These are phyloP conservation scores for Myriosclerotinia curreyana DNA, from an alignment of 2,329 filamentous ascomycete species.

Conservation along the genomic window DNA sequence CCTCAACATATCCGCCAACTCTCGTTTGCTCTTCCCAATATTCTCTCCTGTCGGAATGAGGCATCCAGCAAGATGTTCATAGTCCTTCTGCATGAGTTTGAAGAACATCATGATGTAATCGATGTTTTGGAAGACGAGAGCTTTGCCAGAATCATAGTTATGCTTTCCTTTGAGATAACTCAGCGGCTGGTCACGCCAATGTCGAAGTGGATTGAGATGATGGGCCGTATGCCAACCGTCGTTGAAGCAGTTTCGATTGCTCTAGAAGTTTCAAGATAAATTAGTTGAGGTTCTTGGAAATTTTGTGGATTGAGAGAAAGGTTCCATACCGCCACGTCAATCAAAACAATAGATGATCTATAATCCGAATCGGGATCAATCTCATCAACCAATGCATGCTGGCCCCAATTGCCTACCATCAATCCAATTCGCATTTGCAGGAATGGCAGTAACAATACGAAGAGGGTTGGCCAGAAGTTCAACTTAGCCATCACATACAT, in stretches of 20 bases:
- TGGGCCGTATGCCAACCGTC: slow-evolving; percentile 81
- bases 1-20: slow-evolving; percentile 60
- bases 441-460: slow-evolving; percentile 65
- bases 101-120: slow-evolving; percentile 77
- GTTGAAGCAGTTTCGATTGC: slow-evolving; percentile 79
- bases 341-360: slow-evolving; percentile 72
- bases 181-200: slow-evolving; percentile 77
- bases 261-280: slow-evolving; percentile 46
- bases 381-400: slow-evolving; percentile 77
- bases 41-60: slow-evolving; percentile 73
- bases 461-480: slow-evolving; percentile 52
- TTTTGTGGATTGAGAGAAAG: slow-evolving; percentile 1
- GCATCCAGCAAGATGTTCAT: slow-evolving; percentile 64
- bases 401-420: slow-evolving; percentile 83
- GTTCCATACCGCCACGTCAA: slow-evolving; percentile 68
- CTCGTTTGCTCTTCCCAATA: slow-evolving; percentile 60
- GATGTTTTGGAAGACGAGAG: slow-evolving; percentile 76
- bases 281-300: slow-evolving; percentile 20
- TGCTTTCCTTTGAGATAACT: slow-evolving; percentile 69
- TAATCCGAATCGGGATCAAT: slow-evolving; percentile 74
- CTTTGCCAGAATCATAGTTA: slow-evolving; percentile 62
- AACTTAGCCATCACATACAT: slow-evolving; percentile 53
- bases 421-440: slow-evolving; percentile 64
- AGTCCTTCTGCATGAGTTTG: slow-evolving; percentile 67
- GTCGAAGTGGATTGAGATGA: slow-evolving; percentile 72